A percentile compares a stretch with the other conserved stretches of the same genome.
Conservation (phyloP, 192 early-diverging fungal species). For the Backusella westeae region DNA sequence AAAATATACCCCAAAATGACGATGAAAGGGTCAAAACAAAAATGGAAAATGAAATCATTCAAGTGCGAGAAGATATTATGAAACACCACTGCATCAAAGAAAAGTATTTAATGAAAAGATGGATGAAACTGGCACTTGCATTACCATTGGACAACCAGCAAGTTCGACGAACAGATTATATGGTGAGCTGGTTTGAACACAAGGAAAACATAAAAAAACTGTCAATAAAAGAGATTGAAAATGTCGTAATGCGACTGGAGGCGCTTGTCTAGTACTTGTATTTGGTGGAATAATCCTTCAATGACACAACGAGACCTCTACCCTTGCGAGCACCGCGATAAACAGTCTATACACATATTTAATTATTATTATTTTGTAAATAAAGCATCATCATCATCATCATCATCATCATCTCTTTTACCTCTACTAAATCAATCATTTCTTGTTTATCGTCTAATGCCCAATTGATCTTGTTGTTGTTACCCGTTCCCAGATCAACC, state of each 20-base stretch:
- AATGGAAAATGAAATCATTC: background rate
- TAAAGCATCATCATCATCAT: background rate
- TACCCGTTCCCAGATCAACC: constrained; percentile 98
- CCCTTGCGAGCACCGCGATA: constrained; percentile 96
- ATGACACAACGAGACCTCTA: constrained; percentile 94
- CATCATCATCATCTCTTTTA: constrained; percentile 15
- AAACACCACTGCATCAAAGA: background rate
- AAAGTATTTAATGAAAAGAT: background rate
- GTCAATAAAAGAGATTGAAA: background rate
- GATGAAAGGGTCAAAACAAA: background rate
- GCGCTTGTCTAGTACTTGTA: constrained; percentile 80
- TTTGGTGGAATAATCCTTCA: constrained; percentile 97
- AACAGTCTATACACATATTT: constrained; percentile 51
- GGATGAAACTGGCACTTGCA: background rate
- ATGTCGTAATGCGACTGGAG: background rate
- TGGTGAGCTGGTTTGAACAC: background rate
- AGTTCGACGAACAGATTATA: background rate
- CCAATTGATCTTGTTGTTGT: constrained; percentile 99
- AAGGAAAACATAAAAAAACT: background rate
- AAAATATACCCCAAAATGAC: background rate
- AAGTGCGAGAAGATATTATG: background rate
- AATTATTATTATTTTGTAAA: background rate
- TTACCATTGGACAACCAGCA: background rate
- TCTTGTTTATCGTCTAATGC: constrained; percentile 93
- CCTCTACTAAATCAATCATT: constrained; percentile 88